Evolutionary conservation across 768 basidiomycete species (phyloP), one percentile per base, ranked within the genome.

Genomic region (Suillus ampliporus): DNA sequence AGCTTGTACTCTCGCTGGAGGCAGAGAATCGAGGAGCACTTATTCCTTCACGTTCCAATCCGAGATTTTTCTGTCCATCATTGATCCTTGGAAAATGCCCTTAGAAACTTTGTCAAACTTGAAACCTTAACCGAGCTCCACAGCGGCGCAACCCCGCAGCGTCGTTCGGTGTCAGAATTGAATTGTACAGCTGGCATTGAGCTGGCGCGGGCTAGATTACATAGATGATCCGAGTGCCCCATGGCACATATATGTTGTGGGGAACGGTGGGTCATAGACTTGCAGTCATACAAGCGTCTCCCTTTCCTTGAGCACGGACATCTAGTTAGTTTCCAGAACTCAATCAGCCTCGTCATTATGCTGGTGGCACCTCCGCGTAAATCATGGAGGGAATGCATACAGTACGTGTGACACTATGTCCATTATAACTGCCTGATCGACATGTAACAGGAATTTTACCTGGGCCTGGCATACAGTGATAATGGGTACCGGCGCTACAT

Each of bases 391-490:
- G 77, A 79, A 11, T 72, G 79, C 50, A 74, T 80, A 58, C 69
- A 68, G 79, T 79, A 64, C 31, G 66, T 61, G 44, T 37, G n/a
- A 19, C 58, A 2, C 19, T 26, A 8, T n/a, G 26, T 10, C 9
- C 28, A 21, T 28, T 19, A 28, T 13, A 41, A 23, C 23, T 38
- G 28, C 57, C 57, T 34, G 15, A 44, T 28, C 56, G 41, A 71
- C 41, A 10, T 37, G 23, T 28, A 21, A 9, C 60, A 83, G 81
- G 38, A 77, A 83, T 62, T 82, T 83, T 63, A 82, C 81, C 7
- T 81, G 80, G 41, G 77, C 79, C 62, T 83, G 82, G 82, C 75
- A 82, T 65, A 78, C 82, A 13, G 79, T 82, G 19, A 73, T 79
- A 34, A 83, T 83, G 82, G 82, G 82, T 58, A 83, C 82, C 1